Conservation (phyloP, 768 basidiomycete species). For the Boletellus emodensis region DNA sequence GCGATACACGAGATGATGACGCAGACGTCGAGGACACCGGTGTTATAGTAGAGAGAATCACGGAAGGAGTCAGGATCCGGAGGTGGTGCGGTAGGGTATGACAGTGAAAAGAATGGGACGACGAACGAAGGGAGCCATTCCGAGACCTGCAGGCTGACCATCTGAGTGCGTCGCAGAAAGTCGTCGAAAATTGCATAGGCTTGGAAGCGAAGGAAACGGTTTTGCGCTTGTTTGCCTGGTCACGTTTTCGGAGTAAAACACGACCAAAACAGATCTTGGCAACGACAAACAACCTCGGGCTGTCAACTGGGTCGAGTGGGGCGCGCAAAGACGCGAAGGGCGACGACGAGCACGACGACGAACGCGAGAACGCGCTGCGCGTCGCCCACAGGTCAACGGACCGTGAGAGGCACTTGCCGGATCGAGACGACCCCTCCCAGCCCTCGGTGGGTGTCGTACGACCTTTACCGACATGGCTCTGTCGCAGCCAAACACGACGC, state of each 20-base stretch:
- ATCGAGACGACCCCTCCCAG: constrained; percentile 4
- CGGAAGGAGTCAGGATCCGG: constrained; percentile 66
- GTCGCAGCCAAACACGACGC: constrained; percentile 77
- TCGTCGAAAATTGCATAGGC: constrained; percentile 37
- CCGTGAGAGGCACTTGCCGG: constrained; percentile 24
- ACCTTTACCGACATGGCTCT: constrained; percentile 34
- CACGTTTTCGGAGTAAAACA: constrained; percentile 29
- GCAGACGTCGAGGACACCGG: constrained; percentile 75
- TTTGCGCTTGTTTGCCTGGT: constrained; percentile 32
- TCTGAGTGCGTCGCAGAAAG: constrained; percentile 27
- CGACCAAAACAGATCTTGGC: constrained; percentile 15
- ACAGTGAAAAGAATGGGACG: constrained; percentile 69
- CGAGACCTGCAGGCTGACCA: constrained; percentile 35
- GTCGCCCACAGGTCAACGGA: neutral
- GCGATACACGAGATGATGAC: constrained; percentile 79
- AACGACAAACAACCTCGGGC: constrained; percentile 5
- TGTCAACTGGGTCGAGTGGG: neutral
- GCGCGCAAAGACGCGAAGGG: constrained; percentile 2
- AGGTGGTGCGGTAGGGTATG: constrained; percentile 60
- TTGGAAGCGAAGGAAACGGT: constrained; percentile 14
- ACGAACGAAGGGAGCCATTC: constrained; percentile 51
- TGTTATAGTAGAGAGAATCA: constrained; percentile 62
- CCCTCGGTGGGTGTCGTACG: neutral
- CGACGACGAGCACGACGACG: constrained; percentile 5
- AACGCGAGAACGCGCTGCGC: neutral